phyloP scores from a whole-genome alignment of 192 early-diverging fungal species.

The Linnemannia zychae region DNA sequence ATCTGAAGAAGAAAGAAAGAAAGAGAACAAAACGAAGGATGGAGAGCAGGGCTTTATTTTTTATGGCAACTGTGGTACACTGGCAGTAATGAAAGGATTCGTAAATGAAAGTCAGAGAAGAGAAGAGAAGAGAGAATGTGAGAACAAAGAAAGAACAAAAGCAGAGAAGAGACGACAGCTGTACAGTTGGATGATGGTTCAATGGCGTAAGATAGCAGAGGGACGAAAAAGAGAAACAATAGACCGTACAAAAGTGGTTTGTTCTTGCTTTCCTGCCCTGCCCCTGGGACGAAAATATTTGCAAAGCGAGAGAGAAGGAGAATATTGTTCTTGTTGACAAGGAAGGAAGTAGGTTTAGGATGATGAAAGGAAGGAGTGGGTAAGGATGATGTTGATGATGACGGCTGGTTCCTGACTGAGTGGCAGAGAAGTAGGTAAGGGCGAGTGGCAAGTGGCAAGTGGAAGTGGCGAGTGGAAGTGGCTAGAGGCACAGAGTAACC shows the following conservation, averaged over 20 bases:
- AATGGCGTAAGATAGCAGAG: slow-evolving; percentile 6
- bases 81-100: background rate
- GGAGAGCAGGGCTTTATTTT: background rate
- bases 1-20: background rate
- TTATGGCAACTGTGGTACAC: background rate
- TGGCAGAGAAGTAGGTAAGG: background rate
- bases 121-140: background rate
- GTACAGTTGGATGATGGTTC: background rate
- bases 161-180: background rate
- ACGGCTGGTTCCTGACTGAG: background rate
- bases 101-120: background rate
- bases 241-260: background rate
- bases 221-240: background rate
- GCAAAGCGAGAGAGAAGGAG: background rate
- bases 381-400: background rate
- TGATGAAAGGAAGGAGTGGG: background rate
- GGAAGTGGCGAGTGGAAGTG: too few species aligned
- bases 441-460: too few species aligned
- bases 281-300: too few species aligned
- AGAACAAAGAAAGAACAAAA: background rate
- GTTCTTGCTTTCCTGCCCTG: background rate
- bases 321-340: background rate
- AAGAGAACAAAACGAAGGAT: background rate
- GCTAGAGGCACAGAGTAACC: background rate
- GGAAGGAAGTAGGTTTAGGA: background rate